Evolutionary conservation across 768 basidiomycete species (phyloP).

Genomic region (Chalciporus sphaerocephalus): DNA sequence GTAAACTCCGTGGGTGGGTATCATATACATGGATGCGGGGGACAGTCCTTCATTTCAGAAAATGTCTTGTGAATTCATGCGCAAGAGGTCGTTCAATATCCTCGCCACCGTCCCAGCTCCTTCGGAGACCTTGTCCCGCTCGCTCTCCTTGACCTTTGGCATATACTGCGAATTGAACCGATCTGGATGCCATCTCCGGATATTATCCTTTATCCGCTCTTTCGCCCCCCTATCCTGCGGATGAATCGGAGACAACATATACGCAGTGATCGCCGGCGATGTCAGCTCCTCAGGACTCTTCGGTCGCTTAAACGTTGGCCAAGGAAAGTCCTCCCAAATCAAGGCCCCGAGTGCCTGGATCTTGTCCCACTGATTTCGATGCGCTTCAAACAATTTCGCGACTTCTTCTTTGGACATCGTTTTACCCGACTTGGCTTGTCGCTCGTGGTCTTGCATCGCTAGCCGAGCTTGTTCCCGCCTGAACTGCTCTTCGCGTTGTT

Average conservation of each 20-base stretch:
- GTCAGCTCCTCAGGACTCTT: slow-evolving; percentile 59
- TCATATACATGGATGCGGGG: slow-evolving; percentile 20
- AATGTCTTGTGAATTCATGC: slow-evolving; percentile 39
- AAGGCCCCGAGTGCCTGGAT: slow-evolving; percentile 39
- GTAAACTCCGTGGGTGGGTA: slow-evolving; percentile 24
- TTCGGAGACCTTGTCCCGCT: slow-evolving; percentile 62
- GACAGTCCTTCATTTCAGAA: slow-evolving; percentile 31
- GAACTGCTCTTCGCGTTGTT: slow-evolving; percentile 66
- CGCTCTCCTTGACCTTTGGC: slow-evolving; percentile 56
- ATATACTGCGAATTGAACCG: slow-evolving; percentile 70
- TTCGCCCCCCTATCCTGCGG: slow-evolving; percentile 52
- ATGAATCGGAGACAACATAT: slow-evolving; percentile 55
- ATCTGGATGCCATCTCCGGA: slow-evolving; percentile 80
- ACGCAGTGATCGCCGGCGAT: slow-evolving; percentile 49
- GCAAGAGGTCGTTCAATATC: slow-evolving; percentile 67
- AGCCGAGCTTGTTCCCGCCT: slow-evolving; percentile 60
- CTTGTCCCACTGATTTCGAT: slow-evolving; percentile 59
- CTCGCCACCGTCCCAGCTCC: slow-evolving; percentile 73
- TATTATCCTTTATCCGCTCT: slow-evolving; percentile 72
- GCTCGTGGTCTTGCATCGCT: slow-evolving; percentile 48
- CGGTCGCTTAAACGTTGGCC: slow-evolving; percentile 64
- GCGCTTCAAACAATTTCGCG: slow-evolving; percentile 50
- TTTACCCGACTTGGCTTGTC: slow-evolving; percentile 39
- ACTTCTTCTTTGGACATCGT: slow-evolving; percentile 56
- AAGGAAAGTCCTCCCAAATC: slow-evolving; percentile 67